Base-by-base conservation (phyloP, 495 filamentous ascomycete species). In the Aspergillus funiculosus region DNA sequence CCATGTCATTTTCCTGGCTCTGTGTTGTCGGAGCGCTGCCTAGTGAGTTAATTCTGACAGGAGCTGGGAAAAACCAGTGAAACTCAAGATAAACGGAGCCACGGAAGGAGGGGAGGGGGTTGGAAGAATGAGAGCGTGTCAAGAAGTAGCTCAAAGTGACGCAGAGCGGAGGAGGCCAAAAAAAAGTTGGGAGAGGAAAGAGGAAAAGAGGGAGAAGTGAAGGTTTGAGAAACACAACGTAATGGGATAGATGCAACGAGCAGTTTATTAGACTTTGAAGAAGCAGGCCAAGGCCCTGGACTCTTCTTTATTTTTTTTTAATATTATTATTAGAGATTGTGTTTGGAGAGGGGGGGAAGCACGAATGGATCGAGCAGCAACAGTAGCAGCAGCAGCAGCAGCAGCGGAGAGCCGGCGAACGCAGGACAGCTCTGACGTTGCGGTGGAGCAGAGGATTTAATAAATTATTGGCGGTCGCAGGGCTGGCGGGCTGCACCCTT, bases 1-100 rank as follows among this genome's bases (percentile, higher is more conserved):
- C 69, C 69, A 73, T 71, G 58, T 63, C 69, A 73, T 73, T 70
- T 71, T 57, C 40, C 37, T 43, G 46, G 52, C 41, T 46, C 34
- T 43, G 41, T 40, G 28, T 32, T 39, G 18, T 14, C 15, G 19
- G 25, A 17, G 27, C 29, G n/a, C n/a, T n/a, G n/a, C n/a, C n/a
- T 30, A 38, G 39, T 19, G 38, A 37, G 36, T 40, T 21, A 28
- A 27, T 27, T 30, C 25, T 1, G 28, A n/a, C 13, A 39, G 8
- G 26, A 31, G 27, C 14, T 42, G 17, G 17, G 39, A 42, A 29
- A 21, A 28, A 42, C 26, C 26, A 28, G 25, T n/a, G n/a, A 15
- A 31, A 37, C 7, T 46, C 3, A 29, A 29, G 14, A 31, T 29
- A 18, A 34, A 18, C 31, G 31, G n/a, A 14, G 19, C 5, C 18